Evolutionary conservation across 306 rosid genomes (phyloP).

Genomic region (Casuarina glauca): DNA sequence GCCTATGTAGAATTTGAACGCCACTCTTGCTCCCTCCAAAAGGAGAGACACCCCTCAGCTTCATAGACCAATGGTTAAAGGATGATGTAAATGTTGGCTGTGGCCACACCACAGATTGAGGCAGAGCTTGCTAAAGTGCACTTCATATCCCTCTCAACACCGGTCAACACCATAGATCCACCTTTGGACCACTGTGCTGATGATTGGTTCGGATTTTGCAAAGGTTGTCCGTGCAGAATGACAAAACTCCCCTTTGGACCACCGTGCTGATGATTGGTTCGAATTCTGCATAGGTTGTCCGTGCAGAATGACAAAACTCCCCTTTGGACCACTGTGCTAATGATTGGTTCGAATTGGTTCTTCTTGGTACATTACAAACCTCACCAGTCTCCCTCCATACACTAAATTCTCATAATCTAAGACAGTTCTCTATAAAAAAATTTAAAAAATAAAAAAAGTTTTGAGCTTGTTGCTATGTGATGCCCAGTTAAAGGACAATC

Average conservation of each 20-base stretch:
- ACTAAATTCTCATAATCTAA: not conserved
- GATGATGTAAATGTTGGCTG: conserved; percentile 1
- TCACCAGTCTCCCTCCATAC: not conserved
- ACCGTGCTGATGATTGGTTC: not conserved
- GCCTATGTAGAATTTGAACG: too few relatives aligned
- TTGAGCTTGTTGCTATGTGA: not conserved
- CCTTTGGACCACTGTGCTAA: not conserved
- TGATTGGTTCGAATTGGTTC: not conserved
- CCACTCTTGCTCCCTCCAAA: too few relatives aligned
- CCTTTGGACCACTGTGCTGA: not conserved
- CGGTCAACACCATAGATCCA: not conserved
- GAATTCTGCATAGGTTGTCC: not conserved
- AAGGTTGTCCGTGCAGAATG: not conserved
- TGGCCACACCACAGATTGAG: not conserved
- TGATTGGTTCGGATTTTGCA: not conserved
- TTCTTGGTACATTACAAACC: not conserved
- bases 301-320: not conserved
- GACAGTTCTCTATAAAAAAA: not conserved
- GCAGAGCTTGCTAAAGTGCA: not conserved
- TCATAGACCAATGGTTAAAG: not conserved
- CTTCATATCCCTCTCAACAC: not conserved
- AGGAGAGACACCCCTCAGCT: not conserved
- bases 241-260: not conserved
- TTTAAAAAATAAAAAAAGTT: not conserved
- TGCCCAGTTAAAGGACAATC: not conserved